Evolutionary conservation across 257 asterid species (phyloP), one percentile per base, ranked within the genome.

Genomic region (Handroanthus guayacan): DNA sequence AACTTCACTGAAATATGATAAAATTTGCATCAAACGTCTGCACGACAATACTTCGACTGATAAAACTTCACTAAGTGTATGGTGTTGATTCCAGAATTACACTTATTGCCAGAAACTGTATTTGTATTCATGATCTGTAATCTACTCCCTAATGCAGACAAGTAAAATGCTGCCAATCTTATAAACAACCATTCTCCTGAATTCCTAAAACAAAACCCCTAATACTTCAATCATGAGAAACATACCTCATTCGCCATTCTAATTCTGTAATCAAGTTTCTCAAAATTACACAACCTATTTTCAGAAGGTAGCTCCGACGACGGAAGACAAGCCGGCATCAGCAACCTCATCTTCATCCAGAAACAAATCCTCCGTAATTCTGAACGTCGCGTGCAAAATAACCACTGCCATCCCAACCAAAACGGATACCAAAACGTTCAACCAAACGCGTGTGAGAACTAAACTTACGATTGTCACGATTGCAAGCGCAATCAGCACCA

Each of bases 321-420:
- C 91, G 14, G 94, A 88, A 6, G 76, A 51, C 83, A 89, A 80
- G 6, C 94, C 94, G 50, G 92, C 89, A 9, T 71, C 83, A 11
- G 80, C 84, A 16, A 80, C 86, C 71, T 84, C 92, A 41, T 89
- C 92, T 62, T 92, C 97, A 67, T 86, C 92, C 67, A 88, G 66
- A 71, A 84, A 90, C 87, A 87, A 84, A 81, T 92, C 89, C 67
- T 92, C 97, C 39, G 91, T 83, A 52, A 79, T 83, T 81, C 97
- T 87, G 38, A 88, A 80, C 57, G 81, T 50, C 36, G 92, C 89
- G 90, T 91, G 97, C 81, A 83, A 12, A 1, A 51, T 39, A 7
- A 88, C 86, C 17, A 69, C 67, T 71, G 62, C 88, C 61, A 76
- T 67, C 4, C 88, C 96, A 25, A 88, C 64, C 78, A 36, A 48